phyloP scores from a whole-genome alignment of 2,329 filamentous ascomycete genomes.

The Aurifilum marmelostoma region DNA sequence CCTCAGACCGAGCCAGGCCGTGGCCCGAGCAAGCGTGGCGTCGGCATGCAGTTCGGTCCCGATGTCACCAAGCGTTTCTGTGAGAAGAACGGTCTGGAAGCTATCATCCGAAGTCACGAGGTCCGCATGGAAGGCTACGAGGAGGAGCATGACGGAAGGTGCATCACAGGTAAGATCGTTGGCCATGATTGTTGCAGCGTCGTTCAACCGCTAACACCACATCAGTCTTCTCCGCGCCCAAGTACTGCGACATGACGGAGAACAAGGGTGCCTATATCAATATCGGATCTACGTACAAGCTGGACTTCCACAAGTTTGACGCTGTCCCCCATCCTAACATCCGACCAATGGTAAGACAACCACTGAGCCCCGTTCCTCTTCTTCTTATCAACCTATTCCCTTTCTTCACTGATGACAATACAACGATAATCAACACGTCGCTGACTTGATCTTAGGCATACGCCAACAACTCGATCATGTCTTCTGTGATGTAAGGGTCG shows the following conservation, averaged over 20 bases:
- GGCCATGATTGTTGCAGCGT: neutral
- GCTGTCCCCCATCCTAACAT: conserved; percentile 96
- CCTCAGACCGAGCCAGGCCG: conserved; percentile 84
- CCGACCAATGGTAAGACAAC: conserved; percentile 78
- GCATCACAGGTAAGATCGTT: conserved; percentile 75
- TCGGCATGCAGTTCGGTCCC: conserved; percentile 94
- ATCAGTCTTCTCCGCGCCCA: conserved; percentile 91
- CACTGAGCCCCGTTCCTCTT: neutral
- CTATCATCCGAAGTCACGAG: conserved; percentile 95
- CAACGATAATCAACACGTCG: neutral
- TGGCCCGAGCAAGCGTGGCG: conserved; percentile 93
- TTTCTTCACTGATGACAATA: no score
- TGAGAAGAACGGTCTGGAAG: conserved; percentile 91
- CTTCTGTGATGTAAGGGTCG: conserved; percentile 67
- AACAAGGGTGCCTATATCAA: conserved; percentile 99
- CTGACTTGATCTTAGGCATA: conserved; percentile 65
- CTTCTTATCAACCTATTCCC: no score
- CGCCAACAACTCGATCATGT: conserved; percentile 80
- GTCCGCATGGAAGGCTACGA: conserved; percentile 99
- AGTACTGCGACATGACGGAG: conserved; percentile 96
- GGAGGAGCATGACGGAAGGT: conserved; percentile 92
- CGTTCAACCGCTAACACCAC: conserved; percentile 34
- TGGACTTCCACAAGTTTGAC: conserved; percentile 91
- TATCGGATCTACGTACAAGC: conserved; percentile 87
- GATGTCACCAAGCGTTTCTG: conserved; percentile 97